Evolutionary conservation across 768 basidiomycete species (phyloP).

Genomic region (Pleurotus pulmonarius): DNA sequence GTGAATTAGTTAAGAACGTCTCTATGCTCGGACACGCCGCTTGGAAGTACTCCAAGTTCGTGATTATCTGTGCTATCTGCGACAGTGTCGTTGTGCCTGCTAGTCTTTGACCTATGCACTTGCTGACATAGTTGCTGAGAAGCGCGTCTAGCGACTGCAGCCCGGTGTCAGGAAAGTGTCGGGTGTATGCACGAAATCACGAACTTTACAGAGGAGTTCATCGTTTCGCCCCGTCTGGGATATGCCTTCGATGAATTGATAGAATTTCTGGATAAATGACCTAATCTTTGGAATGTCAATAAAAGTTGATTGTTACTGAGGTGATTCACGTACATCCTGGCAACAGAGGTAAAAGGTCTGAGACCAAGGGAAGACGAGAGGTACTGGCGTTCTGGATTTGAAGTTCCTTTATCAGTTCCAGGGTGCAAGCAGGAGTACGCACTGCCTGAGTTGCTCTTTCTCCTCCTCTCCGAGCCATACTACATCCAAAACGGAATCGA

Average conservation of each 20-base stretch:
- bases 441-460: slow-evolving; percentile 57
- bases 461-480: slow-evolving; percentile 82
- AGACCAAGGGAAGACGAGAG: slow-evolving; percentile 87
- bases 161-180: slow-evolving; percentile 6
- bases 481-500: slow-evolving; percentile 69
- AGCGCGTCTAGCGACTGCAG: slow-evolving; percentile 81
- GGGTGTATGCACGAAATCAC: background rate
- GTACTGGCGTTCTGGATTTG: slow-evolving; percentile 50
- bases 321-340: slow-evolving; percentile 58
- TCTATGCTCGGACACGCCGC: slow-evolving; percentile 82
- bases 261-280: slow-evolving; percentile 89
- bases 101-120: slow-evolving; percentile 72
- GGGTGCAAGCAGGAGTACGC: slow-evolving; percentile 10
- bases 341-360: slow-evolving; percentile 94
- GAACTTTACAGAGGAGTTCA: slow-evolving; percentile 83
- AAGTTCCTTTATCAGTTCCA: slow-evolving; percentile 8
- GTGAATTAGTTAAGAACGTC: slow-evolving; percentile 75
- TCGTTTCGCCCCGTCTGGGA: slow-evolving; percentile 90
- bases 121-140: slow-evolving; percentile 70
- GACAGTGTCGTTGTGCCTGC: slow-evolving; percentile 74
- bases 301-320: background rate
- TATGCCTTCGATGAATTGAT: slow-evolving; percentile 94
- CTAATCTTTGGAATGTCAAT: slow-evolving; percentile 53
- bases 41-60: slow-evolving; percentile 91
- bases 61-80: slow-evolving; percentile 90